Evolutionary conservation across 352 stramenopile genomes (phyloP).

Genomic region (Phytopythium litorale): DNA sequence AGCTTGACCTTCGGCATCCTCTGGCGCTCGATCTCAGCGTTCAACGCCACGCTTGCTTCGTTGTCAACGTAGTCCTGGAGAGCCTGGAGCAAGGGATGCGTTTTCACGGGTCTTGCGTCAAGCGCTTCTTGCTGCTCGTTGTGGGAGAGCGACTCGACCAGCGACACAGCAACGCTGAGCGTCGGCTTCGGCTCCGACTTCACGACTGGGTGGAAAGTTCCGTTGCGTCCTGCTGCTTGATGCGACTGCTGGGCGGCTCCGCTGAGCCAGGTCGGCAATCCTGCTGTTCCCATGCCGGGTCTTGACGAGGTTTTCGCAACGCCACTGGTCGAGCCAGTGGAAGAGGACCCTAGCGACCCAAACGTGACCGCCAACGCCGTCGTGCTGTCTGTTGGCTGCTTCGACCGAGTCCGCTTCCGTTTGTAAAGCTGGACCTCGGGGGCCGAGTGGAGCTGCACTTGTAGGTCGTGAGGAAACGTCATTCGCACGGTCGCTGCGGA

Average conservation of each 20-base stretch:
- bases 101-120: constrained; percentile 56
- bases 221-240: not conserved
- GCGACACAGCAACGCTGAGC: constrained; percentile 58
- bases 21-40: constrained; percentile 14
- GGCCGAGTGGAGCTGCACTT: constrained; percentile 33
- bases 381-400: constrained; percentile 14
- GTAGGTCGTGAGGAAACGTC: constrained; percentile 52
- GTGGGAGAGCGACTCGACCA: constrained; percentile 69
- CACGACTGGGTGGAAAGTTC: not conserved
- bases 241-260: not conserved
- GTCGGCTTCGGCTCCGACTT: constrained; percentile 36
- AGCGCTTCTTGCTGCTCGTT: constrained; percentile 67
- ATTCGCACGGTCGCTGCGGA: constrained; percentile 40
- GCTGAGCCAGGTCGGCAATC: not conserved
- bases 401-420: constrained; percentile 33
- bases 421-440: constrained; percentile 56
- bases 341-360: constrained; percentile 4
- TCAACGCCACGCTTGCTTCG: constrained; percentile 27
- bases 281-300: not conserved
- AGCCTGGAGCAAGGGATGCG: constrained; percentile 55
- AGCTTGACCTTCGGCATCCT: constrained; percentile 24
- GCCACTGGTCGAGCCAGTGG: not conserved
- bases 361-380: constrained; percentile 27
- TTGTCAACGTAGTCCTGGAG: constrained; percentile 63
- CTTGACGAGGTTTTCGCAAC: not conserved